Evolutionary conservation across 2,329 filamentous ascomycete genomes (phyloP), one percentile per base, ranked within the genome.

Genomic region (Fusarium stilboides): DNA sequence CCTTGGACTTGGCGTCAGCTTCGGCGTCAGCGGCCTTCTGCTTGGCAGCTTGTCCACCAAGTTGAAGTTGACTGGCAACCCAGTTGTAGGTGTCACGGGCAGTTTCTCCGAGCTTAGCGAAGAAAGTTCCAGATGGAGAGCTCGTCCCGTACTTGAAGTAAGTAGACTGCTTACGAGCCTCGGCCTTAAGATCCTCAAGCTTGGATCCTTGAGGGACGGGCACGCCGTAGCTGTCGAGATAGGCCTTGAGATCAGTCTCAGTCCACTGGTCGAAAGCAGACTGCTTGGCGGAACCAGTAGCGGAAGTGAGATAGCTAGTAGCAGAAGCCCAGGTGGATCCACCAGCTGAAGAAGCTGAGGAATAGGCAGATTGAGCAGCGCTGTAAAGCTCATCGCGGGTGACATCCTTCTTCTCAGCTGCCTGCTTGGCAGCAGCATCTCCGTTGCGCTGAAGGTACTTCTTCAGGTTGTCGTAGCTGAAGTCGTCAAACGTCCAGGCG

Each of bases 401-500:
- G 19, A 86, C 88, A 66, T 86, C 87, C 43, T 88, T 85, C 78
- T 90, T 89, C 70, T 90, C 84, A 19, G 87, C 85, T 15, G 84
- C 84, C 77, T 91, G 83, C 80, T 88, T 84, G 19, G 87, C 87
- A 3, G 85, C 81, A 8, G 81, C 81, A 66, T 89, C 81, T 26
- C 88, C 87, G 42, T 84, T 84, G 44, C 81, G 81, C 6, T 75
- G 74, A 12, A 91, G 81, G 62, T 89, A 89, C 3, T 81, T 77
- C 76, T 89, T 90, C 46, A 95, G 79, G 74, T 92, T 92, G 4
- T 93, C 90, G 53, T 86, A 84, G 39, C 88, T 92, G 80, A 91
- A 89, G 65, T 93, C 93, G 70, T 94, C 92, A 77, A 94, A 94
- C 17, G 90, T 93, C 92, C 92, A 94, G 5, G 90, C 88, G 62